Conservation (phyloP, 2,329 filamentous ascomycete species). For the Penicillium thymicola region DNA sequence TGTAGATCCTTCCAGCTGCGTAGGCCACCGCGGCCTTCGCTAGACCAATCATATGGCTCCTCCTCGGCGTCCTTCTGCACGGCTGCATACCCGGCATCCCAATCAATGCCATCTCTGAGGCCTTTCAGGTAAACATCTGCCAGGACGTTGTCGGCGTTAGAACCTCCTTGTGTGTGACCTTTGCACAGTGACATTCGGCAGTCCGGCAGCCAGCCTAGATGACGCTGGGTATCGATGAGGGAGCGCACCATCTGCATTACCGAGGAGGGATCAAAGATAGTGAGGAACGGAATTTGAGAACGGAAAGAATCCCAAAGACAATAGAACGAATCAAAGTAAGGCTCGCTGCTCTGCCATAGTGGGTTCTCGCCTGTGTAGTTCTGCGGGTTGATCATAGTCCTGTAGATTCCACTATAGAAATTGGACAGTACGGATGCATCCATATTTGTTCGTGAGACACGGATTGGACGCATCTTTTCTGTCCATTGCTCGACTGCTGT, state of each 20-base stretch:
- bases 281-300: slow-evolving; percentile 66
- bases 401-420: slow-evolving; percentile 68
- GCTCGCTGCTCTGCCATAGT: slow-evolving; percentile 61
- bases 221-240: slow-evolving; percentile 67
- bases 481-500: slow-evolving; percentile 58
- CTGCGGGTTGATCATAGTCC: slow-evolving; percentile 67
- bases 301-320: slow-evolving; percentile 71
- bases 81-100: slow-evolving; percentile 65
- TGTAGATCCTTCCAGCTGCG: slow-evolving; percentile 66
- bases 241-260: slow-evolving; percentile 65
- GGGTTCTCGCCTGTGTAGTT: slow-evolving; percentile 72
- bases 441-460: slow-evolving; percentile 33
- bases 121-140: slow-evolving; percentile 68
- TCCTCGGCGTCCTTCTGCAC: slow-evolving; percentile 67
- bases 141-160: slow-evolving; percentile 66
- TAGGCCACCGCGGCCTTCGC: slow-evolving; percentile 66
- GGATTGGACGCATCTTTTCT: slow-evolving; percentile 48
- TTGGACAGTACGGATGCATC: slow-evolving; percentile 43
- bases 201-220: slow-evolving; percentile 69
- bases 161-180: slow-evolving; percentile 68
- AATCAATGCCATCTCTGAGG: slow-evolving; percentile 59
- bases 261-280: slow-evolving; percentile 61
- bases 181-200: slow-evolving; percentile 71
- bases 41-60: slow-evolving; percentile 67
- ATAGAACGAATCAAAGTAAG: slow-evolving; percentile 73